Evolutionary conservation across 1,284 basidiomycete genomes (phyloP).

Genomic region (Pterulicium gracile): DNA sequence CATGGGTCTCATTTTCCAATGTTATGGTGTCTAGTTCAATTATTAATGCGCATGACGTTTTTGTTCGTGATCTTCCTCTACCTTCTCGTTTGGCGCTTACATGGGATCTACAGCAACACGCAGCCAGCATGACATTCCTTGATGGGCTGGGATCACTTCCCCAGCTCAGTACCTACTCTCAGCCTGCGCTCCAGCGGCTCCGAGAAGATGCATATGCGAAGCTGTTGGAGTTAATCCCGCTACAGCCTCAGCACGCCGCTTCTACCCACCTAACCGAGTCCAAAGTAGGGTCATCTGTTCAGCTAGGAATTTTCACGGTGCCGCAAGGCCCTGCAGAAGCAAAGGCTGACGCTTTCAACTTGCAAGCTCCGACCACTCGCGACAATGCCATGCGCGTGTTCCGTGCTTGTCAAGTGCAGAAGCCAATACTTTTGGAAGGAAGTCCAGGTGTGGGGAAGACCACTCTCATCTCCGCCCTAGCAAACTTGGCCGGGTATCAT

Average conservation of each 20-base stretch:
- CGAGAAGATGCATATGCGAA: slow-evolving; percentile 36
- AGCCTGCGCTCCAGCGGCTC: slow-evolving; percentile 34
- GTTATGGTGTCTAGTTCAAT: slow-evolving; percentile 14
- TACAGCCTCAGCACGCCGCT: slow-evolving; percentile 14
- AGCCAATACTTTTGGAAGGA: slow-evolving; percentile 93
- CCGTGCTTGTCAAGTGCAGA: slow-evolving; percentile 82
- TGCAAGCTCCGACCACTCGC: slow-evolving; percentile 82
- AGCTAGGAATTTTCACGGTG: slow-evolving; percentile 73
- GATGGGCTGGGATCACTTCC: slow-evolving; percentile 78
- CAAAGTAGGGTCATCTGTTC: slow-evolving; percentile 31
- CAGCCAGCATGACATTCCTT: slow-evolving; percentile 77
- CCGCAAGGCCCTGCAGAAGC: slow-evolving; percentile 40
- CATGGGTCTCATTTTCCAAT: slow-evolving; percentile 90
- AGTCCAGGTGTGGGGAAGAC: slow-evolving; percentile 99
- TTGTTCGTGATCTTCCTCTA: slow-evolving; percentile 42
- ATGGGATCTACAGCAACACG: slow-evolving; percentile 88
- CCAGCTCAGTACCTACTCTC: slow-evolving; percentile 49
- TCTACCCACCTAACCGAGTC: slow-evolving; percentile 25
- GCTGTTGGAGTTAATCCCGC: slow-evolving; percentile 29
- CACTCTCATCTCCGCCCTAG: slow-evolving; percentile 83
- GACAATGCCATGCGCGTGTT: slow-evolving; percentile 87
- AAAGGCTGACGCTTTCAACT: slow-evolving; percentile 53
- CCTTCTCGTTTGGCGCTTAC: slow-evolving; percentile 4
- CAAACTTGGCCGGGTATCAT: slow-evolving; percentile 67
- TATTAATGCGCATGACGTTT: slow-evolving; percentile 32